Evolutionary conservation across 257 asterid genomes (phyloP), one percentile per base, ranked within the genome.

Genomic region (Salvia miltiorrhiza): DNA sequence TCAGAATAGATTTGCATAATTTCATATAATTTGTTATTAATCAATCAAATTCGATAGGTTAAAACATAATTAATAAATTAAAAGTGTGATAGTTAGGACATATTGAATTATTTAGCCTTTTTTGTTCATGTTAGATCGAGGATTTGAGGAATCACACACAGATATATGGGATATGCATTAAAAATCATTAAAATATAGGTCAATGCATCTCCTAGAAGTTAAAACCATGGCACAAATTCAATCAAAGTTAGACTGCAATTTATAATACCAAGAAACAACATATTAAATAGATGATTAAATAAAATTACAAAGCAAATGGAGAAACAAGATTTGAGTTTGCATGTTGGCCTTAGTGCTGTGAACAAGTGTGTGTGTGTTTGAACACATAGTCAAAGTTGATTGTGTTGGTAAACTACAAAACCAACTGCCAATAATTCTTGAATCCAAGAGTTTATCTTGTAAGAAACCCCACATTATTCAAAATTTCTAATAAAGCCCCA

Each of bases 311-410:
- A 55, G 72, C 28, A 64, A 44, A 55, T n/a, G n/a, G n/a, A n/a
- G n/a, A 21, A 47, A 56, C 68, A 65, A 30, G 12, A 35, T 13
- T 67, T 16, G 69, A 68, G 65, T 50, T 32, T 16, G 32, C 17
- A 23, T 67, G 72, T 65, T 71, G 60, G 61, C 39, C 65, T 50
- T 64, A 52, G 77, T 60, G 72, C 2, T 69, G 63, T 41, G 82
- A 2, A 30, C 65, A 49, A 52, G 43, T 32, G 52, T 56, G 53
- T 55, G 33, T 44, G 69, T 58, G 30, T 32, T 11, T 60, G 50
- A 39, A 19, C 70, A 21, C 44, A 30, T 20, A 72, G 78, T 75
- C 83, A 75, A 79, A 75, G 37, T 63, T 49, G 73, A 53, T 50
- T 71, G 54, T 65, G 70, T 66, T 47, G 70, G 64, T 77, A 41